Base-by-base conservation (phyloP, 2,329 filamentous ascomycete genomes). In the Ampelomyces quisqualis region DNA sequence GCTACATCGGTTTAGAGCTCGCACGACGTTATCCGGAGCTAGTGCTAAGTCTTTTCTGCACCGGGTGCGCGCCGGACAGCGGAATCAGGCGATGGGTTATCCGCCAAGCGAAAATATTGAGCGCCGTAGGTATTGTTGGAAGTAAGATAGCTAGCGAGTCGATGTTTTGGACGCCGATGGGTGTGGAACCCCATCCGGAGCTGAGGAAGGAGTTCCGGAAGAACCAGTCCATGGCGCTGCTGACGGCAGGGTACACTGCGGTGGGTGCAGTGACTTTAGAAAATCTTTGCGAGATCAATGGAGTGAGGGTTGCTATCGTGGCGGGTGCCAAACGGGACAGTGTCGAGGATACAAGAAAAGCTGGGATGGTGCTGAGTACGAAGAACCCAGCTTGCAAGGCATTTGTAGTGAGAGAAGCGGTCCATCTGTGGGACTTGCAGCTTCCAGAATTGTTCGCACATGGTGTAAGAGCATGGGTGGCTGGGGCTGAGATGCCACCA, bases 401-500 rank as follows among this genome's bases (percentile, higher is more conserved):
- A 14, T 23, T 40, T 11, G 47, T 50, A 26, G 24, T 50, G n/a
- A 37, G 34, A 27, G 34, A 47, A 5, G 47, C 43, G 18, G 20
- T 37, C 10, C 47, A 50, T 30, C 7, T 8, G 7, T 50, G 47
- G 47, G 43, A 47, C 22, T 18, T 44, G 28, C 47, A 50, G 28
- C 18, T 44, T 13, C 47, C 47, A 21, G 43, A 50, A 18, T 23
- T 50, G 22, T 50, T 50, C 22, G 47, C 47, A 15, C 33, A 39
- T 23, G 43, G 39, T 7, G 36, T 50, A 11, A 33, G 14, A 17
- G 33, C 43, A 13, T 50, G 47, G 47, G 31, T 50, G 17, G 15
- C 40, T 15, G 40, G 30, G 24, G 28, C 10, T 13, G 30, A 36
- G 14, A 26, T 50, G 31, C 47, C 47, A 9, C 20, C 26, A 1